Percentiles rank a stretch among this genome's conserved stretches.
These are phyloP conservation scores for Leccinum aurantiacum DNA, from an alignment of 768 basidiomycete species.

Conservation along the genomic window DNA sequence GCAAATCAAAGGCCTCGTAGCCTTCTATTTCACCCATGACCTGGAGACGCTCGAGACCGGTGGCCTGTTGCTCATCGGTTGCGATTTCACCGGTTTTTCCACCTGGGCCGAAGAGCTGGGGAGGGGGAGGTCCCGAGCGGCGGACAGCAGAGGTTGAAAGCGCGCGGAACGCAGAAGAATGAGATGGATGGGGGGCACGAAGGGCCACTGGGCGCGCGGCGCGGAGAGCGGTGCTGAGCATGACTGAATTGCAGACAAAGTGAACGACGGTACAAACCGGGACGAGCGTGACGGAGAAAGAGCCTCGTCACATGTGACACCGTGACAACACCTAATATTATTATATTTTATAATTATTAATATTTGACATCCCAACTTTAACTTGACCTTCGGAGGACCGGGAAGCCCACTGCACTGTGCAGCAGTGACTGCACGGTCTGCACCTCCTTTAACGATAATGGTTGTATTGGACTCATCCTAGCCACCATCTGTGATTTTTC, in stretches of 20 bases:
- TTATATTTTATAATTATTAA: too few relatives aligned
- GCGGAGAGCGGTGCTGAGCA: slow-evolving; percentile 31
- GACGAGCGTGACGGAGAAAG: slow-evolving; percentile 27
- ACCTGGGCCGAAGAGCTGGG: slow-evolving; percentile 70
- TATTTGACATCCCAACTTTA: too few relatives aligned
- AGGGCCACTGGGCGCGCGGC: slow-evolving; percentile 27
- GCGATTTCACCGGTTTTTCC: slow-evolving; percentile 73
- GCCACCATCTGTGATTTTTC: too few relatives aligned
- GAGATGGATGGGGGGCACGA: slow-evolving; percentile 21
- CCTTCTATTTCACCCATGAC: slow-evolving; percentile 87
- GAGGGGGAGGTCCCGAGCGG: slow-evolving; percentile 59
- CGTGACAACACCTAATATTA: slow-evolving; percentile 8
- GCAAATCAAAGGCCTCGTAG: slow-evolving; percentile 84
- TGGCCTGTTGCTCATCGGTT: slow-evolving; percentile 86
- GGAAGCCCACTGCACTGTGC: too few relatives aligned
- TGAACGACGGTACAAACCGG: slow-evolving; percentile 28
- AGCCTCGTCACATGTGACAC: slow-evolving; percentile 25
- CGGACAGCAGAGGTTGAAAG: slow-evolving; percentile 59
- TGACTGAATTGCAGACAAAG: slow-evolving; percentile 10
- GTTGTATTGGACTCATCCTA: too few relatives aligned
- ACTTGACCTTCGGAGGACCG: too few relatives aligned
- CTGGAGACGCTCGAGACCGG: slow-evolving; percentile 96
- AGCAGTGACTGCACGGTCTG: neutral
- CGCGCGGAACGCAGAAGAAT: slow-evolving; percentile 43
- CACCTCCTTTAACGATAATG: neutral